Percentiles rank a stretch among this genome's conserved stretches.
Evolutionary conservation across 129 eudicot species (phyloP).

Genomic region (Escallonia rubra): DNA sequence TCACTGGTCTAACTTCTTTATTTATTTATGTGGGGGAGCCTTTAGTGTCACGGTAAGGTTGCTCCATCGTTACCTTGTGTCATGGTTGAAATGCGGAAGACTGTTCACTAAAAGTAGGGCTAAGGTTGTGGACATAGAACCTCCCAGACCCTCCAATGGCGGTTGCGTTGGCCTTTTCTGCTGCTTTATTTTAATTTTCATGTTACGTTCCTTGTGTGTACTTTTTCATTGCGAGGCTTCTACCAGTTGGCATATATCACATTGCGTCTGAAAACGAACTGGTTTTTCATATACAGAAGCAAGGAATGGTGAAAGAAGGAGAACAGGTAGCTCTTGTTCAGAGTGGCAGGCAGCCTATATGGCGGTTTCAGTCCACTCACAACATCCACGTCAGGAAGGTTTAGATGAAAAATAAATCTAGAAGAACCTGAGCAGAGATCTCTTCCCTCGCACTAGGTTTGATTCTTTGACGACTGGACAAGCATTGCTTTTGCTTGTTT

Average conservation of each 20-base stretch:
- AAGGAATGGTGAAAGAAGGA: conserved; percentile 96
- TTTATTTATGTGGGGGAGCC: too few species aligned
- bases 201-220: too few species aligned
- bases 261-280: conserved; percentile 5
- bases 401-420: conserved; percentile 17
- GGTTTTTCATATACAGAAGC: conserved; percentile 44
- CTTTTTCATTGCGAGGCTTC: background rate
- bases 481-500: background rate
- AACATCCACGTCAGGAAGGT: conserved; percentile 91
- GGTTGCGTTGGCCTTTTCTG: too few species aligned
- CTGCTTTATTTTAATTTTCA: too few species aligned
- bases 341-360: conserved; percentile 87
- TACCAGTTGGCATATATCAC: background rate
- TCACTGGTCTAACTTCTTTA: too few species aligned
- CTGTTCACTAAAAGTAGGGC: too few species aligned
- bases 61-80: too few species aligned
- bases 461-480: background rate
- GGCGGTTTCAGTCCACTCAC: conserved; percentile 95
- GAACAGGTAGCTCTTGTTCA: conserved; percentile 94
- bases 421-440: background rate
- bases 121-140: too few species aligned
- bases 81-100: too few species aligned
- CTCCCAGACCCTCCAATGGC: too few species aligned
- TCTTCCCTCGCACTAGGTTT: background rate
- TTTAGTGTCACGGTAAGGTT: too few species aligned